A percentile compares a stretch with the other conserved stretches of the same genome.
Conservation (phyloP, 2,329 filamentous ascomycete genomes). For the Endocalyx cinctus region DNA sequence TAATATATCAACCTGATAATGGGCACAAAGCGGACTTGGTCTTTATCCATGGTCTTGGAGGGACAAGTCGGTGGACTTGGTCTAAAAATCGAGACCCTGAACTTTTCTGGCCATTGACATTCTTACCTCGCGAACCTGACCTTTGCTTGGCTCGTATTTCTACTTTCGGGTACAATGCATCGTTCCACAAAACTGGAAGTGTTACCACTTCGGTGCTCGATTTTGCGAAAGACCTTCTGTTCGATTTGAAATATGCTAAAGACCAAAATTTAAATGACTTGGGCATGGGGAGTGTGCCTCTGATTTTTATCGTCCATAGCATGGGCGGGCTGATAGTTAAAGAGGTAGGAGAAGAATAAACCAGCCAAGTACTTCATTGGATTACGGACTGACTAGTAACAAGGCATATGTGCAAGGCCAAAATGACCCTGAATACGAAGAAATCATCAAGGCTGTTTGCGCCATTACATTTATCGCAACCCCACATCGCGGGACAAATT, state of each 20-base stretch:
- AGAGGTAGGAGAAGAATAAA: slow-evolving; percentile 16
- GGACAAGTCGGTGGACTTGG: slow-evolving; percentile 26
- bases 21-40: slow-evolving; percentile 21
- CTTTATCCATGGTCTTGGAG: slow-evolving; percentile 30
- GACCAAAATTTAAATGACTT: slow-evolving; percentile 17
- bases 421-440: slow-evolving; percentile 18
- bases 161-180: slow-evolving; percentile 30
- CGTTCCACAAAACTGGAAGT: slow-evolving; percentile 14
- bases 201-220: slow-evolving; percentile 20
- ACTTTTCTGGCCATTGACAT: slow-evolving; percentile 27
- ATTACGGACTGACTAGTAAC: background rate
- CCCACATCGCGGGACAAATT: slow-evolving; percentile 26
- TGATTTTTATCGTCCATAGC: slow-evolving; percentile 24
- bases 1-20: slow-evolving; percentile 12
- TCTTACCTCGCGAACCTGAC: slow-evolving; percentile 24
- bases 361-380: background rate
- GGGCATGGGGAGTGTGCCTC: slow-evolving; percentile 19
- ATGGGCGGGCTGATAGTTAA: slow-evolving; percentile 29
- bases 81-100: slow-evolving; percentile 19
- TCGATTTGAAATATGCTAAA: slow-evolving; percentile 20
- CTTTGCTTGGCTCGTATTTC: slow-evolving; percentile 22
- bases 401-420: slow-evolving; percentile 20
- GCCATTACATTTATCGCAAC: slow-evolving; percentile 29
- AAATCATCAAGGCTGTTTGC: slow-evolving; percentile 19
- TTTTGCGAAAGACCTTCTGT: slow-evolving; percentile 29